These are phyloP conservation scores for Neonectria sp. DNA, from an alignment of 2,329 filamentous ascomycete genomes.

Conservation along the genomic window DNA sequence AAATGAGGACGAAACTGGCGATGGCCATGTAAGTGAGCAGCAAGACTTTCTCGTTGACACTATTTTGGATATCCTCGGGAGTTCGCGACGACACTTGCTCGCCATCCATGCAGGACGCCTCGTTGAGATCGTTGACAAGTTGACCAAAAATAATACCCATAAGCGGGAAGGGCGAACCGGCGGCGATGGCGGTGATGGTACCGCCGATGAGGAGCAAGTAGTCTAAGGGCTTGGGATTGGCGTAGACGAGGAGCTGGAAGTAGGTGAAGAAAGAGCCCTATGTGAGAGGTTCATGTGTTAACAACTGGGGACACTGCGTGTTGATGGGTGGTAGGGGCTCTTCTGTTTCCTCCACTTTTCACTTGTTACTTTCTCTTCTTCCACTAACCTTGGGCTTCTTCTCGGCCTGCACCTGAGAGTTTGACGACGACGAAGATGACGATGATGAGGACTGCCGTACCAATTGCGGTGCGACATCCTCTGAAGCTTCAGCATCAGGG, in stretches of 20 bases:
- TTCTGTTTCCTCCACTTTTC: not conserved
- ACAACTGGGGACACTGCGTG: not conserved
- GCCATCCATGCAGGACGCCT: constrained; percentile 64
- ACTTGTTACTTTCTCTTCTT: not conserved
- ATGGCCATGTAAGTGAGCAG: constrained; percentile 75
- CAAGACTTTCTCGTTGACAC: constrained; percentile 72
- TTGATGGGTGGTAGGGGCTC: not conserved
- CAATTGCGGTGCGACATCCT: not conserved
- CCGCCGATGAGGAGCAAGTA: constrained; percentile 59
- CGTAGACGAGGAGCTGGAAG: constrained; percentile 63
- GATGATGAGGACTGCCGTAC: constrained; percentile 5
- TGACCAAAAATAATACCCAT: constrained; percentile 76
- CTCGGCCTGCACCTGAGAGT: not conserved
- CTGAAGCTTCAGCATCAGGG: not conserved
- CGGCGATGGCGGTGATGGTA: constrained; percentile 64
- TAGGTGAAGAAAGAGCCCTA: constrained; percentile 54
- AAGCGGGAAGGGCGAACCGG: constrained; percentile 75
- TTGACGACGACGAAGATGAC: not conserved
- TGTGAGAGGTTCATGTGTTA: constrained; percentile 8
- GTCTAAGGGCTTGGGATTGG: constrained; percentile 61
- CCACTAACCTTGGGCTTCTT: constrained; percentile 22
- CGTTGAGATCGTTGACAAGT: constrained; percentile 74
- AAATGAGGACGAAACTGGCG: constrained; percentile 75
- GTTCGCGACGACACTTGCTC: constrained; percentile 40
- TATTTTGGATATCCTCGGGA: constrained; percentile 53